Evolutionary conservation across 441 rosid species (phyloP), one percentile per base, ranked within the genome.

Genomic region (Pelargonium citronellum): DNA sequence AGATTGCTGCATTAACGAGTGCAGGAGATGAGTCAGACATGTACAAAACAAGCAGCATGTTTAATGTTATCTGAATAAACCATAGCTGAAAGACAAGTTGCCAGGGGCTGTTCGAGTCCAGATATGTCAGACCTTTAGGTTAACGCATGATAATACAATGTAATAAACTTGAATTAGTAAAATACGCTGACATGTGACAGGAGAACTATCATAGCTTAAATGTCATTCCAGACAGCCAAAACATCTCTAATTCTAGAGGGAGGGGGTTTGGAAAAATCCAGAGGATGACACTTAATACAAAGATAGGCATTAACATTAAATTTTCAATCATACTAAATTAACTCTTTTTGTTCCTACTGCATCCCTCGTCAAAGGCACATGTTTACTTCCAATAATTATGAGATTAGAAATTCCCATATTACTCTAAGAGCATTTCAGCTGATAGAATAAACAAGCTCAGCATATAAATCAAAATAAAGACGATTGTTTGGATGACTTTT

Each of bases 1-100:
- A 87, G 82, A 95, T 92, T 68, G 99, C 99, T 95, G 87, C 82
- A 82, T 30, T 67, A 53, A 72, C 15, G 76, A 73, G 43, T n/a
- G 4, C 34, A 37, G n/a, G 43, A 63, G 41, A 55, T 22, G 57
- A 64, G 44, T 73, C 66, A 84, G 75, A 41, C 41, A 84, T 68
- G 66, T 61, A 73, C 16, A 19, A 46, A 67, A 71, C 68, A 80
- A 58, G 19, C 67, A 69, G 17, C 67, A 62, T 41, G 15, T 69
- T 72, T 30, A 71, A 19, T 16, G 62, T 61, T 61, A n/a, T 69
- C 1, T 19, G 9, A 65, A 60, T 55, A 47, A 70, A 66, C 34
- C 51, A 19, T 17, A 67, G 53, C 74, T 57, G 1, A 58, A 0
- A 3, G 58, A 27, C 9, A 27, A 63, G 19, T 44, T 37, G n/a